Evolutionary conservation across 345 rosid species (phyloP), one percentile per base, ranked within the genome.

Genomic region (Stellera chamaejasme): DNA sequence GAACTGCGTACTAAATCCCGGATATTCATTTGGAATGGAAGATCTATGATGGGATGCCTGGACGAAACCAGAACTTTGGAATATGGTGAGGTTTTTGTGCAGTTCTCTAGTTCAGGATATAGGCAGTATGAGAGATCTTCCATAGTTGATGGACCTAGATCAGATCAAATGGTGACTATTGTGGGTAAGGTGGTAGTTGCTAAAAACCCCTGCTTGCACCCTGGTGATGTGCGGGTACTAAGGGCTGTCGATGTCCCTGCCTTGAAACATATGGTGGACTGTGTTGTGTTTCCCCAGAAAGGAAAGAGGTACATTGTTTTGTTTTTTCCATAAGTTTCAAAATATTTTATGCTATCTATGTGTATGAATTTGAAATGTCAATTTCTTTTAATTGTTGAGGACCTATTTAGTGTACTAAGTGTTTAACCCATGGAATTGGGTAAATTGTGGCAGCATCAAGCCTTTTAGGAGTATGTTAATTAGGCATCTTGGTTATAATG

Each of bases 11-110:
- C 75, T 1, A 91, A 74, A 66, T 53, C 95, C 36, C 72, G 90
- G 64, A 77, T 91, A 26, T 82, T 72, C 54, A 12, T 88, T 49
- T 68, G 72, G 23, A 27, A 70, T 50, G 98, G 79, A 75, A 80
- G 96, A 70, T 55, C 73, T 43, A 83, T 91, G 96, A 88, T 91
- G 95, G 98, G 98, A 52, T 85, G 95, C 56, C 55, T 91, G 6
- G 98, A 91, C 56, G 98, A 91, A 74, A 85, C 87, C 0, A 52
- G 75, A 70, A 88, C 75, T 41, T 54, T 91, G 41, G 75, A 82
- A 27, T 83, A 91, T 10, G 98, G 98, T 32, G 75, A 91, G 63
- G 95, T 91, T 13, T 77, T 83, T 45, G 83, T 88, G 49, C 28
- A 16, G 23, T 46, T 27, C 14, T 72, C 74, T 10, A 55, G 54